Evolutionary conservation across 2,329 filamentous ascomycete genomes (phyloP).

Genomic region (Passalora sequoiae): DNA sequence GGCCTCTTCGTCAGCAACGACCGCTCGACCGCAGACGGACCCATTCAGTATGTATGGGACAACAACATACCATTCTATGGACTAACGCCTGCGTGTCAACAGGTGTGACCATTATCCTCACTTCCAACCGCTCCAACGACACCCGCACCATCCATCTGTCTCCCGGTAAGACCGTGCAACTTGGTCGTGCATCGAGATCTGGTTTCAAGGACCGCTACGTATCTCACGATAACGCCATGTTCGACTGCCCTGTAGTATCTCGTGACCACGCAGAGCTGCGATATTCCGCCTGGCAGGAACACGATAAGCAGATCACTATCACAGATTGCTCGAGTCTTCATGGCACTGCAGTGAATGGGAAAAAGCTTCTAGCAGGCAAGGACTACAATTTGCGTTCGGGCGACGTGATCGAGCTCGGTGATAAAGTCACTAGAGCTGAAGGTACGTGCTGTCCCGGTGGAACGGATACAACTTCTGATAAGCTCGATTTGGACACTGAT

Average conservation of each 20-base stretch:
- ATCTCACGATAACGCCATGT: conserved; percentile 30
- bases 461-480: conserved; percentile 2
- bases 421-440: conserved; percentile 24
- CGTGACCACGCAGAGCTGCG: conserved; percentile 33
- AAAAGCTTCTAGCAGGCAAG: conserved; percentile 17
- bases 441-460: conserved; percentile 20
- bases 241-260: conserved; percentile 36
- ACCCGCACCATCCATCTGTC: conserved; percentile 20
- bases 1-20: not conserved
- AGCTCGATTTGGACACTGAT: conserved; percentile 3
- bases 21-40: too few species aligned
- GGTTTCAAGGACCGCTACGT: conserved; percentile 31
- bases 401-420: conserved; percentile 33
- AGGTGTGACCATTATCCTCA: conserved; percentile 22
- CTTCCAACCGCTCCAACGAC: conserved; percentile 13
- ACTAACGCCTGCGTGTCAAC: not conserved
- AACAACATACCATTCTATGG: not conserved
- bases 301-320: conserved; percentile 24
- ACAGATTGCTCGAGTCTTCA: conserved; percentile 32
- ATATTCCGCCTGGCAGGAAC: conserved; percentile 9
- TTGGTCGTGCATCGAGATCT: conserved; percentile 43
- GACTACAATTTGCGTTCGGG: conserved; percentile 20
- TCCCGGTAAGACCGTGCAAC: conserved; percentile 26
- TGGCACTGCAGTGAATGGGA: conserved; percentile 34
- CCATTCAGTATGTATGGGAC: not conserved